phyloP scores from a whole-genome alignment of 2,329 filamentous ascomycete genomes.

The Xylaria sp. region DNA sequence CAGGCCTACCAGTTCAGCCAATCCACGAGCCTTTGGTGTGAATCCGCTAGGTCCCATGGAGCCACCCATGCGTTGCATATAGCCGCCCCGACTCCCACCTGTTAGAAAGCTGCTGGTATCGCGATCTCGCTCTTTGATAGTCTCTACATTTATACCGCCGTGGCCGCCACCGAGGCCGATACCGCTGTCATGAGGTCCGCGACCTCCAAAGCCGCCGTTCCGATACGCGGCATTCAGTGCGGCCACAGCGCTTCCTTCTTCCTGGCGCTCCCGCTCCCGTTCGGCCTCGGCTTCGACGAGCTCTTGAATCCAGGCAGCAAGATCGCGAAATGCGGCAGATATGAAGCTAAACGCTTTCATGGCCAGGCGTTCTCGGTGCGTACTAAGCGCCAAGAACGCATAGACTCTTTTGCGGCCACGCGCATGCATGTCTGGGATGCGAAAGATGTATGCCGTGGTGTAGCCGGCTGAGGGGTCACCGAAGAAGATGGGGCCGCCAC shows the following conservation, averaged over 20 bases:
- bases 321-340: conserved; percentile 65
- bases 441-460: conserved; percentile 73
- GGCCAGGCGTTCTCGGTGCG: conserved; percentile 66
- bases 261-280: conserved; percentile 52
- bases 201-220: conserved; percentile 47
- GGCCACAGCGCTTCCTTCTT: conserved; percentile 46
- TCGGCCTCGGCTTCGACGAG: conserved; percentile 69
- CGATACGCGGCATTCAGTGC: conserved; percentile 51
- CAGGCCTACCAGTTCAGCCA: conserved; percentile 69
- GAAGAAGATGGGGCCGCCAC: conserved; percentile 71
- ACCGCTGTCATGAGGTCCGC: conserved; percentile 39
- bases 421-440: conserved; percentile 70
- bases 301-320: conserved; percentile 69
- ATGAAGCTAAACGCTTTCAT: conserved; percentile 71
- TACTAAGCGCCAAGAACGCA: conserved; percentile 69
- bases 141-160: conserved; percentile 36
- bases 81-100: conserved; percentile 56
- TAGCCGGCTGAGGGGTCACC: conserved; percentile 69
- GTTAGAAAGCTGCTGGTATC: conserved; percentile 62
- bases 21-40: conserved; percentile 61
- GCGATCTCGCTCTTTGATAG: conserved; percentile 40
- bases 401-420: conserved; percentile 73
- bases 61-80: conserved; percentile 63
- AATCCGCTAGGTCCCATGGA: conserved; percentile 60
- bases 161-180: conserved; percentile 38